These are phyloP conservation scores for Fusarium brevicatenulatum DNA, from an alignment of 2,329 filamentous ascomycete genomes.

Conservation along the genomic window DNA sequence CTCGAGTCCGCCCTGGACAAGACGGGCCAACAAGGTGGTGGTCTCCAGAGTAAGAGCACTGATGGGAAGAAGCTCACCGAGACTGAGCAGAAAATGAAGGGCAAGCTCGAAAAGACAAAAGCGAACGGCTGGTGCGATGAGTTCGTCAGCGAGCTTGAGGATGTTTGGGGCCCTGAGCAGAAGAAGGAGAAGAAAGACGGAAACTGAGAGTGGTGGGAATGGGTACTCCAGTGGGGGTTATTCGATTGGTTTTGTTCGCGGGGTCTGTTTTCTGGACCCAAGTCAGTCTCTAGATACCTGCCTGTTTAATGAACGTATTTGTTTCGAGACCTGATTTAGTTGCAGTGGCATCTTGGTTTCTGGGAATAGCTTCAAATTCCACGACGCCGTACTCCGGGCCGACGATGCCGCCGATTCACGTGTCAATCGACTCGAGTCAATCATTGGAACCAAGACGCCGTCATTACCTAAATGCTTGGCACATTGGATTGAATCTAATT, in stretches of 20 bases:
- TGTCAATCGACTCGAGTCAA: constrained; percentile 1
- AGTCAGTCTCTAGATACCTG: neutral
- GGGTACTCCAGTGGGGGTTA: neutral
- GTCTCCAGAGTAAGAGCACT: neutral
- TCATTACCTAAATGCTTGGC: constrained; percentile 7
- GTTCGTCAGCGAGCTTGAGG: neutral
- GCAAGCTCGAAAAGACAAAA: constrained; percentile 9
- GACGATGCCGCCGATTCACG: constrained; percentile 16
- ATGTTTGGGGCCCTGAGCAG: neutral
- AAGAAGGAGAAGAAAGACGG: neutral
- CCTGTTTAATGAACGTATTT: neutral
- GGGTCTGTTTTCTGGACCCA: neutral
- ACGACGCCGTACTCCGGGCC: neutral
- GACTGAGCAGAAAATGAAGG: neutral
- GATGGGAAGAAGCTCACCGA: neutral
- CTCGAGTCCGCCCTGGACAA: neutral
- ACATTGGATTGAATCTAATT: neutral
- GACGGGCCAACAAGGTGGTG: neutral
- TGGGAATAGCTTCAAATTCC: constrained; percentile 28
- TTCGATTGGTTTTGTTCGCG: neutral
- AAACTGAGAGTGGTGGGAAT: neutral
- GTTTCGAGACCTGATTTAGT: neutral
- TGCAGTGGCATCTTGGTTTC: neutral
- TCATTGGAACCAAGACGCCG: neutral
- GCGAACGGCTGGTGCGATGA: constrained; percentile 22